These are phyloP conservation scores for Pterocarpus macrocarpus DNA, from an alignment of 306 rosid species.

Conservation along the genomic window DNA sequence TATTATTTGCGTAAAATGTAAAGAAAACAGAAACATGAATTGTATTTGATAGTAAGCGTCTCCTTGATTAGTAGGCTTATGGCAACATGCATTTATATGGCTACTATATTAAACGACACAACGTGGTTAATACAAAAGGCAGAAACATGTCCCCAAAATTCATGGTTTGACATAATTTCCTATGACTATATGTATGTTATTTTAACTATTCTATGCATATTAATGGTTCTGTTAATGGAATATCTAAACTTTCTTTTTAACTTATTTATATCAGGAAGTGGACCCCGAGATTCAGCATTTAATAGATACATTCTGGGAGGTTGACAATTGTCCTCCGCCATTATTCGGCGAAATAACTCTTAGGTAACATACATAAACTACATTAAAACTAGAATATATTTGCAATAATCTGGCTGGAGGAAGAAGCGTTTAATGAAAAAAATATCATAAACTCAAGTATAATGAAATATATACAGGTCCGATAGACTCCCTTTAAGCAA, in stretches of 20 bases:
- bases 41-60: too few species aligned
- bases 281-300: constrained; percentile 23
- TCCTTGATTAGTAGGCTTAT: too few species aligned
- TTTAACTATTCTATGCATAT: not conserved
- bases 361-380: not conserved
- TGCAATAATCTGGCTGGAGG: not conserved
- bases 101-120: too few species aligned
- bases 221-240: not conserved
- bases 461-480: not conserved
- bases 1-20: too few species aligned
- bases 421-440: not conserved
- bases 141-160: too few species aligned
- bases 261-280: not conserved
- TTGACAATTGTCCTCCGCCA: constrained; percentile 1
- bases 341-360: not conserved
- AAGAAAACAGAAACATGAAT: too few species aligned
- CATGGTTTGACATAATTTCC: too few species aligned
- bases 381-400: not conserved
- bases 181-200: not conserved
- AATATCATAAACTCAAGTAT: not conserved
- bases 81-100: too few species aligned
- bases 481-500: too few species aligned
- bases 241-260: not conserved
- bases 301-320: constrained; percentile 12
- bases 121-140: too few species aligned